Conservation (phyloP, 805 yeast genomes). For the Monosporozyma servazzii region DNA sequence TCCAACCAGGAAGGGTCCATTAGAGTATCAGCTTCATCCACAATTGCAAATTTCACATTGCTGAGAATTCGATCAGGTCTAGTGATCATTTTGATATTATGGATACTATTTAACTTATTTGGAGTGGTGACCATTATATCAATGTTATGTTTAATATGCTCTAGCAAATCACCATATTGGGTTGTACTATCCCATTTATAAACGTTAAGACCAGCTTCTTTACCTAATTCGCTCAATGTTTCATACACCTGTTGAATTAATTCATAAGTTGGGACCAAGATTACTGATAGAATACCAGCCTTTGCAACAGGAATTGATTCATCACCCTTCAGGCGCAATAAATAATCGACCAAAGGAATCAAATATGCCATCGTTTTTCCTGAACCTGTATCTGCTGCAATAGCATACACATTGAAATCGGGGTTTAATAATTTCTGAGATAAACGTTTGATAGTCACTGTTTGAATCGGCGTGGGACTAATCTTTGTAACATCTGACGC, state of each 20-base stretch:
- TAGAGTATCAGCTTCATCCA: slow-evolving; percentile 92
- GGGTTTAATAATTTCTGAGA: slow-evolving; percentile 29
- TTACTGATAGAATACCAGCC: slow-evolving; percentile 53
- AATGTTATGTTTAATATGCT: slow-evolving; percentile 41
- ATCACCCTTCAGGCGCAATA: slow-evolving; percentile 48
- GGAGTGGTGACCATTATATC: slow-evolving; percentile 87
- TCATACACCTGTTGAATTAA: slow-evolving; percentile 69
- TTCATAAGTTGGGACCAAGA: slow-evolving; percentile 87
- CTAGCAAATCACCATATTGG: slow-evolving; percentile 43
- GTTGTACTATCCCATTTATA: slow-evolving; percentile 58
- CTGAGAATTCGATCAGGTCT: slow-evolving; percentile 34
- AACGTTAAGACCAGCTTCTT: slow-evolving; percentile 35
- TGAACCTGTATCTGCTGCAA: slow-evolving; percentile 96
- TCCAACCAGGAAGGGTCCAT: slow-evolving; percentile 72
- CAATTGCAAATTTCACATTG: slow-evolving; percentile 52
- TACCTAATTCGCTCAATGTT: slow-evolving; percentile 25
- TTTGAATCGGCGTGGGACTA: slow-evolving; percentile 73
- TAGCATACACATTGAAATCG: slow-evolving; percentile 51
- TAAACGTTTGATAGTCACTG: slow-evolving; percentile 48
- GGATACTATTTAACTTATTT: slow-evolving; percentile 44
- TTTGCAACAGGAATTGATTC: slow-evolving; percentile 26
- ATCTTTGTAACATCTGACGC: slow-evolving; percentile 9
- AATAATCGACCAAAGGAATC: slow-evolving; percentile 60
- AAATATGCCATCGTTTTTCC: slow-evolving; percentile 94
- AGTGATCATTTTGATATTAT: slow-evolving; percentile 28